These are phyloP conservation scores for Tuctoria greenei DNA, from an alignment of 176 grass and related monocot species.

Conservation along the genomic window DNA sequence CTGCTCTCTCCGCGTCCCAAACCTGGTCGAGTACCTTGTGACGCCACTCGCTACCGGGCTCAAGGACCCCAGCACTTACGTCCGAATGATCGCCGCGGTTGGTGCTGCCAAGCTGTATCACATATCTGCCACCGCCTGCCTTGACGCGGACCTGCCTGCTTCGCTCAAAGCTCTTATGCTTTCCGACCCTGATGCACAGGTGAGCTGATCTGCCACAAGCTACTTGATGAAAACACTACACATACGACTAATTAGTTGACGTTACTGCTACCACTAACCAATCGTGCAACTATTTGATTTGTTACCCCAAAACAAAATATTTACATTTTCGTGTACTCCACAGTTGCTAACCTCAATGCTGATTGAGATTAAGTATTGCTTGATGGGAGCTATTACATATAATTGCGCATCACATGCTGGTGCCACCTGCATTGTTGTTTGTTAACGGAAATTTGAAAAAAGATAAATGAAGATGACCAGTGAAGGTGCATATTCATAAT, in stretches of 20 bases:
- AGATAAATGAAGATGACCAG: background rate
- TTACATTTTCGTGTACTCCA: constrained; percentile 9
- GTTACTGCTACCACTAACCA: background rate
- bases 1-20: constrained; percentile 91
- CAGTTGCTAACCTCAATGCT: background rate
- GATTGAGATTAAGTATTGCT: background rate
- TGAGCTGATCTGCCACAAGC: constrained; percentile 12
- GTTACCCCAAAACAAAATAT: background rate
- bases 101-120: constrained; percentile 93
- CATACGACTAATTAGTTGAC: background rate
- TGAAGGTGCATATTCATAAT: background rate
- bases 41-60: constrained; percentile 74
- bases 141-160: constrained; percentile 87
- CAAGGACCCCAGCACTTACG: constrained; percentile 85
- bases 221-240: constrained; percentile 2
- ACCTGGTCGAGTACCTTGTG: constrained; percentile 94
- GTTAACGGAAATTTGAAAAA: background rate
- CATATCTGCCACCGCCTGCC: constrained; percentile 79
- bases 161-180: constrained; percentile 90
- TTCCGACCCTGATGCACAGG: constrained; percentile 87
- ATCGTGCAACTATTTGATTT: background rate
- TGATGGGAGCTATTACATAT: background rate
- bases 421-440: background rate
- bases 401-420: background rate
- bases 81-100: constrained; percentile 71